Evolutionary conservation across 495 filamentous ascomycete genomes (phyloP), one percentile per base, ranked within the genome.

Genomic region (Aspergillus avenaceus): DNA sequence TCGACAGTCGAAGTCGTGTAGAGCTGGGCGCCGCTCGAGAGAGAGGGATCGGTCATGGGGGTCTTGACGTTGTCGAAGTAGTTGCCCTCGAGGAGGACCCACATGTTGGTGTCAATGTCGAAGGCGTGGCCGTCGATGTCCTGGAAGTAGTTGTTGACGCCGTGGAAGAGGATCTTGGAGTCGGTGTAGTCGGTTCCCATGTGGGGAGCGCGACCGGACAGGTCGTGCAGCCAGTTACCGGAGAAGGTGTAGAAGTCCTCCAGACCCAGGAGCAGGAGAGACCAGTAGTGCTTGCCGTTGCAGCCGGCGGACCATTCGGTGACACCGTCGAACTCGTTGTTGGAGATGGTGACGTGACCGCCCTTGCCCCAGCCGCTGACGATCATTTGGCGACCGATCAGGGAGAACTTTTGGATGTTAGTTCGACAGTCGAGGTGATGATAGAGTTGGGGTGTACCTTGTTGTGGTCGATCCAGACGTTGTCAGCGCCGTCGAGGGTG

Each of bases 201-300:
- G 53, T 72, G 74, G 34, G 74, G 75, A 16, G 55, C 58, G 53
- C 75, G 75, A 24, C 75, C 73, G 25, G 63, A 64, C 27, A 65
- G 71, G 57, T 75, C 58, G 56, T 74, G 67, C 47, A 76, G 66
- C 52, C 74, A 76, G 61, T 76, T 77, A 46, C 65, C 63, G 41
- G 63, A 62, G 28, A 76, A 54, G 19, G 74, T 77, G 42, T 74
- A 62, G 37, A 63, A 55, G 47, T 76, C 72, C 41, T 53, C 62
- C 8, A 65, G 64, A 7, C 75, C 74, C 45, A 66, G 64, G 55
- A 77, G 62, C 46, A 70, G 65, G 36, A 78, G 56, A 21, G 59
- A 63, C 73, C 74, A 76, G 66, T 78, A 77, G 54, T 72, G 67
- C 14, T 63, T 62, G 46, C 76, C 69, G 8, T 31, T 31, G 52